Evolutionary conservation across 2,329 filamentous ascomycete genomes (phyloP).

Genomic region (Achaetomium macrosporum): DNA sequence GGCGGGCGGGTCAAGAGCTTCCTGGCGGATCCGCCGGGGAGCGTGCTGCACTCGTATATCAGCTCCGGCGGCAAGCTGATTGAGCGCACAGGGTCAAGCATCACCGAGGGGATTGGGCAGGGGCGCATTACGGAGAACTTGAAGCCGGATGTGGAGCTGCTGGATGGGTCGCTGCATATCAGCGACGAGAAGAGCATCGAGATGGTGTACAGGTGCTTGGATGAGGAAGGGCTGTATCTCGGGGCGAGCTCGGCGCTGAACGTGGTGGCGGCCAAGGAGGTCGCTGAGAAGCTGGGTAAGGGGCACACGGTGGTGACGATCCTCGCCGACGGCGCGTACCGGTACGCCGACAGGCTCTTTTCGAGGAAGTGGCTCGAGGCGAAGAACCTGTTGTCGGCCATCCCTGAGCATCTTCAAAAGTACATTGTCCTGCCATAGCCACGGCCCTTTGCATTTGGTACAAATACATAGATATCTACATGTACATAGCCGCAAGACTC

Average conservation of each 20-base stretch:
- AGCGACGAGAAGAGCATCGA: constrained; percentile 90
- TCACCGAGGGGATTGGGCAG: constrained; percentile 97
- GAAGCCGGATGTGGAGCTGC: constrained; percentile 70
- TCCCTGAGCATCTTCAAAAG: constrained; percentile 81
- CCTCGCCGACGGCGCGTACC: constrained; percentile 92
- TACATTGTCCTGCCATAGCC: constrained; percentile 83
- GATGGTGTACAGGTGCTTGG: constrained; percentile 95
- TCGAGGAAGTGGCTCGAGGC: constrained; percentile 82
- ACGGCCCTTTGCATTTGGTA: constrained; percentile 2
- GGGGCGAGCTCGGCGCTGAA: constrained; percentile 92
- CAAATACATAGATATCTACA: constrained; percentile 20
- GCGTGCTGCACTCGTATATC: constrained; percentile 89
- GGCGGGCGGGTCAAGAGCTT: constrained; percentile 76
- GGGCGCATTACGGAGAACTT: constrained; percentile 95
- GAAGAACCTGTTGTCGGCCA: constrained; percentile 74
- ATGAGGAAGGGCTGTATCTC: constrained; percentile 92
- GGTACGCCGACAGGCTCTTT: constrained; percentile 92
- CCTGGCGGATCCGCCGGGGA: constrained; percentile 90
- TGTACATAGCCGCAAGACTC: background rate
- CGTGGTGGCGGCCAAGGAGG: constrained; percentile 89
- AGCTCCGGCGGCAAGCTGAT: constrained; percentile 72
- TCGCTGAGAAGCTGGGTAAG: constrained; percentile 81
- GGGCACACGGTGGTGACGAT: constrained; percentile 91
- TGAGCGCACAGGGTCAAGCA: constrained; percentile 79
- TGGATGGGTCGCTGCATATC: constrained; percentile 82